A percentile compares a stretch with the other conserved stretches of the same genome.
phyloP scores from a whole-genome alignment of 2,329 filamentous ascomycete genomes.

The Fusarium verrucosum region DNA sequence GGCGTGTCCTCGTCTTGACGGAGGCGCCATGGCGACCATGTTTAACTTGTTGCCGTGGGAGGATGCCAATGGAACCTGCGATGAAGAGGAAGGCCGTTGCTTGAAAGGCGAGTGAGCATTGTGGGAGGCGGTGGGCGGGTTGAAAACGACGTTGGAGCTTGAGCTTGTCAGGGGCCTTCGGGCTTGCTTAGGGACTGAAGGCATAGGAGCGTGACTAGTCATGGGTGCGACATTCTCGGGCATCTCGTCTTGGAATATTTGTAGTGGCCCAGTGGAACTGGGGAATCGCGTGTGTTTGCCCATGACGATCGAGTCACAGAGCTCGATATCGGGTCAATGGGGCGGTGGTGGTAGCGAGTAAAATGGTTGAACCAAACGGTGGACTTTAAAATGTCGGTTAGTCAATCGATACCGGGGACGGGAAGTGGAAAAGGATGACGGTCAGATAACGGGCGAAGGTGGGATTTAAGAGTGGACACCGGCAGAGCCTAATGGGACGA shows the following conservation, averaged over 20 bases:
- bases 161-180: conserved; percentile 60
- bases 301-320: conserved; percentile 57
- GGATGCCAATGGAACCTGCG: conserved; percentile 66
- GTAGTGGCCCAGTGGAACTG: conserved; percentile 58
- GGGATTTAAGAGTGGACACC: conserved; percentile 39
- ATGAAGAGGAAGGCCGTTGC: conserved; percentile 67
- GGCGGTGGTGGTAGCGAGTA: conserved; percentile 3
- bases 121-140: conserved; percentile 64
- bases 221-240: conserved; percentile 58
- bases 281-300: conserved; percentile 61
- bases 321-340: conserved; percentile 29
- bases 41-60: conserved; percentile 69
- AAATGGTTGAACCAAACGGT: conserved; percentile 21
- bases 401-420: conserved; percentile 34
- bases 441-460: conserved; percentile 34
- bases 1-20: conserved; percentile 60
- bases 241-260: conserved; percentile 63
- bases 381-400: conserved; percentile 31
- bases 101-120: conserved; percentile 76
- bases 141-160: conserved; percentile 72
- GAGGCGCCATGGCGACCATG: conserved; percentile 73
- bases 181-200: conserved; percentile 57
- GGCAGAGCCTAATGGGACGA: conserved; percentile 40
- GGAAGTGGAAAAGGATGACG: conserved; percentile 33
- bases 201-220: conserved; percentile 67